phyloP scores from a whole-genome alignment of 495 filamentous ascomycete species.

The Aspergillus sclerotioniger region DNA sequence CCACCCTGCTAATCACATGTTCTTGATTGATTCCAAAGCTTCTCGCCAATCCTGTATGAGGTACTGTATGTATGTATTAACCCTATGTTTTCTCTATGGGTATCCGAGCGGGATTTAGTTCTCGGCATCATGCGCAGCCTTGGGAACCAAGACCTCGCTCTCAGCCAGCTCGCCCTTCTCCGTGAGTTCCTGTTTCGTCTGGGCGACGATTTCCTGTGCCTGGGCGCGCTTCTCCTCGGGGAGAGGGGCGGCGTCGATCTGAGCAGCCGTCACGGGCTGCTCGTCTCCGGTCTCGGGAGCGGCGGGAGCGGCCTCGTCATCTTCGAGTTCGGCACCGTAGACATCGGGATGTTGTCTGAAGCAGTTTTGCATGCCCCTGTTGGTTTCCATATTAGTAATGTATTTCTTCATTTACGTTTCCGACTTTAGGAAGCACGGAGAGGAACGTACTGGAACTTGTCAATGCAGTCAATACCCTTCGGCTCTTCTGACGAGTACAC shows the following conservation, averaged over 20 bases:
- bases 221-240: constrained; percentile 27
- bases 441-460: constrained; percentile 83
- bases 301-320: constrained; percentile 61
- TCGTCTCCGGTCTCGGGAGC: constrained; percentile 17
- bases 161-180: constrained; percentile 32
- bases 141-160: constrained; percentile 47
- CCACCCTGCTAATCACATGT: not conserved
- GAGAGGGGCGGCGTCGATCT: constrained; percentile 21
- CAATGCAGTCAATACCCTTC: constrained; percentile 99
- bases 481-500: constrained; percentile 90
- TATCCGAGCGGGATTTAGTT: constrained; percentile 12
- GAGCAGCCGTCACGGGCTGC: constrained; percentile 7
- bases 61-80: no score
- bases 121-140: constrained; percentile 50
- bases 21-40: no score
- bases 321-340: constrained; percentile 86
- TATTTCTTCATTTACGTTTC: not conserved
- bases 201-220: constrained; percentile 24
- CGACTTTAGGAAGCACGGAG: not conserved
- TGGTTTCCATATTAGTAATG: not conserved
- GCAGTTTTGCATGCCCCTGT: constrained; percentile 92
- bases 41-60: no score
- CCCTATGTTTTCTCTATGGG: constrained; percentile 27
- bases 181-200: constrained; percentile 24
- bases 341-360: constrained; percentile 88